Evolutionary conservation across 2,329 filamentous ascomycete species (phyloP), one percentile per base, ranked within the genome.

Genomic region (Metarhizium robertsii): DNA sequence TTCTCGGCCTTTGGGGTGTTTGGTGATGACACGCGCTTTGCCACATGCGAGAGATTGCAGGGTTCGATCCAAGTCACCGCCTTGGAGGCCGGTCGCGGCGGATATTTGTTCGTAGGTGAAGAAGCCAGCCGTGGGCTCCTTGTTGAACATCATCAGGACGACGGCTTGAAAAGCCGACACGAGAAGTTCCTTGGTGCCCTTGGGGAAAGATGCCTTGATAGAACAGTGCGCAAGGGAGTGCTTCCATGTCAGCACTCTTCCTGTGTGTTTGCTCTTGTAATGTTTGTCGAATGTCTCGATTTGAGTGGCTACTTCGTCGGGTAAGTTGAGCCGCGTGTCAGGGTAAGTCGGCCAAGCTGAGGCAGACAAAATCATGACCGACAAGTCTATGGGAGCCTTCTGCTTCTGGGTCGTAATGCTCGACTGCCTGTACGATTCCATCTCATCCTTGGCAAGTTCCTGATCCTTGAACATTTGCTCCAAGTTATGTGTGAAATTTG

Each of bases 391-490:
- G 1, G 73, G 68, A 6, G 77, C 69, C 56, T 78, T 82, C 36
- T 67, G 65, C 4, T 73, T 73, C 2, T 61, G 69, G 54, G 79
- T 79, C 53, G 79, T 78, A 16, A 80, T 77, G 16, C 80, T 78
- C 72, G 71, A 91, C 69, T 71, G 79, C 69, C 87, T 94, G 74
- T 95, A 99, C 0, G 87, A 83, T n/a, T 80, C 73, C 87, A 97
- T 95, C 67, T 97, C 92, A 64, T 97, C 94, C 58, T 88, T 87
- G 13, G 89, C 89, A 20, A 96, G 79, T 67, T 96, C 92, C 70
- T 97, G 90, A 66, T 99, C 94, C 70, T 95, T 96, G 77, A 99
- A 99, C 94, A 99, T 99, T 59, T 92, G 90, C 71, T 99, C 95
- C 0, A 99, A 78, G 65, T 99, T 99, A 67, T 96, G 92, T 0